Evolutionary conservation across 257 asterid genomes (phyloP).

Genomic region (Scutellaria galericulata): DNA sequence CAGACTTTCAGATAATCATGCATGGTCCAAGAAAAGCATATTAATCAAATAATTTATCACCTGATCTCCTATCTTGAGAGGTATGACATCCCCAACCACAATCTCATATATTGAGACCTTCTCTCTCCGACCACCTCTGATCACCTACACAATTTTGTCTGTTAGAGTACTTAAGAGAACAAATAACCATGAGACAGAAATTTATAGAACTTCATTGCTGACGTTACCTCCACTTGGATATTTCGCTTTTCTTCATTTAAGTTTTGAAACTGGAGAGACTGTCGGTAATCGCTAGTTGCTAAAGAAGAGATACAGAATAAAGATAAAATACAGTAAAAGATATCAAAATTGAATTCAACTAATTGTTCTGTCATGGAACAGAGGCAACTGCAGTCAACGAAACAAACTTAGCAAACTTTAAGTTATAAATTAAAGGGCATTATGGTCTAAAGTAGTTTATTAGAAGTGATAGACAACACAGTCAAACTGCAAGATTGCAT

Average conservation of each 20-base stretch:
- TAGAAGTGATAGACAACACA: background rate
- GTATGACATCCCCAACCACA: slow-evolving; percentile 93
- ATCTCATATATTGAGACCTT: slow-evolving; percentile 83
- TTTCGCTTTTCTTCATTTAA: slow-evolving; percentile 92
- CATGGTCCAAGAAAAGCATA: slow-evolving; percentile 18
- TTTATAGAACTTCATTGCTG: slow-evolving; percentile 8
- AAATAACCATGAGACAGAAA: background rate
- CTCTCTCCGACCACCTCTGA: slow-evolving; percentile 88
- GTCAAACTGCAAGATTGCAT: background rate
- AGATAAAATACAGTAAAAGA: background rate
- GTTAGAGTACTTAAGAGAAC: slow-evolving; percentile 25
- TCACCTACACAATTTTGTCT: slow-evolving; percentile 55
- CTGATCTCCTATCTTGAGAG: slow-evolving; percentile 96
- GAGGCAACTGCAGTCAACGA: slow-evolving; percentile 5
- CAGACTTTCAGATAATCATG: slow-evolving; percentile 28
- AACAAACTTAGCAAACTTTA: slow-evolving; percentile 18
- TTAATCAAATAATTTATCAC: slow-evolving; percentile 44
- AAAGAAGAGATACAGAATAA: slow-evolving; percentile 32
- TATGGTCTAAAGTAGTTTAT: background rate
- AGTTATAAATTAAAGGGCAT: slow-evolving; percentile 3
- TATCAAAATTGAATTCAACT: background rate
- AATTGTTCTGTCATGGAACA: slow-evolving; percentile 8
- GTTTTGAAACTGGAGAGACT: slow-evolving; percentile 91
- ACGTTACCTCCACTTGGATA: slow-evolving; percentile 81
- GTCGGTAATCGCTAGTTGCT: slow-evolving; percentile 96